These are phyloP conservation scores for Aspergillus nanangensis DNA, from an alignment of 495 filamentous ascomycete species.

Conservation along the genomic window DNA sequence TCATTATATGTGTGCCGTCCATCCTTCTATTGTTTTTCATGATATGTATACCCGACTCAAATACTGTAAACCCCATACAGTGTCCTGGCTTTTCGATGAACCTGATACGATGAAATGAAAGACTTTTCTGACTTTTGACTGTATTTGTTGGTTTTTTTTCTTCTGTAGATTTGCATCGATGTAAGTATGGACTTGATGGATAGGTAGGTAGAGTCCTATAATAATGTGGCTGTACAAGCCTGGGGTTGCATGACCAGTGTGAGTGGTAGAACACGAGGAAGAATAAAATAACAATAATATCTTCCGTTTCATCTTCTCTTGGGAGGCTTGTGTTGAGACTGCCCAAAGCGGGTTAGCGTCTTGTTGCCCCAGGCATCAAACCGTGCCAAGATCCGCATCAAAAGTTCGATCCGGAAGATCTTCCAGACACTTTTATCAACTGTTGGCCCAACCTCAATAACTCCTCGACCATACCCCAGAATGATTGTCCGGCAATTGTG, in stretches of 20 bases:
- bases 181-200: too few species aligned
- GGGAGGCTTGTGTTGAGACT: too few species aligned
- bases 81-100: background rate
- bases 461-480: conserved; percentile 17
- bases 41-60: conserved; percentile 1
- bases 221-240: too few species aligned
- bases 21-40: conserved; percentile 3
- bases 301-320: too few species aligned
- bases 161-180: background rate
- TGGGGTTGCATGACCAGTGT: too few species aligned
- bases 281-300: too few species aligned
- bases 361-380: conserved; percentile 22
- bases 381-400: conserved; percentile 35
- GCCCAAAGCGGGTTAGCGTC: conserved; percentile 14
- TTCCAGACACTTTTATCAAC: conserved; percentile 10
- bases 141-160: too few species aligned
- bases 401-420: conserved; percentile 40
- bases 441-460: conserved; percentile 1
- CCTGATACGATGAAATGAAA: background rate
- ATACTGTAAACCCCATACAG: background rate
- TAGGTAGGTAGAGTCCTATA: too few species aligned
- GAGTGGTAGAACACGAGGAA: too few species aligned
- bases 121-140: too few species aligned
- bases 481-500: conserved; percentile 44
- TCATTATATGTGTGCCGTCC: conserved; percentile 7